A percentile compares a stretch with the other conserved stretches of the same genome.
Evolutionary conservation across 805 yeast species (phyloP).

Genomic region (Yarrowia bubula): DNA sequence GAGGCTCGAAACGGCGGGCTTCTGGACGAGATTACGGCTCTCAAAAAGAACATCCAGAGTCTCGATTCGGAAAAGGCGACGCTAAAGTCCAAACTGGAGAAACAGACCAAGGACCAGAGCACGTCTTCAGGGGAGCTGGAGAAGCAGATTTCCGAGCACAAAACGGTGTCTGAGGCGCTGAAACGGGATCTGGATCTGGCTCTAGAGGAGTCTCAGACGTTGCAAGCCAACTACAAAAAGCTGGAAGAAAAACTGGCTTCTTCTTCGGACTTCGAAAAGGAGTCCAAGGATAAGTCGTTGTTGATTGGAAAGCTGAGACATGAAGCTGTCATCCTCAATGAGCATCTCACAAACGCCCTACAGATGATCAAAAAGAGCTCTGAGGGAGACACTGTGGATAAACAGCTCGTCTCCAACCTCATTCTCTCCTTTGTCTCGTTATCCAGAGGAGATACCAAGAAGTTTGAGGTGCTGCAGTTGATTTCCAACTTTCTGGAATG

Average conservation of each 20-base stretch:
- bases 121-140: slow-evolving; percentile 10
- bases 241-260: slow-evolving; percentile 39
- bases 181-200: slow-evolving; percentile 30
- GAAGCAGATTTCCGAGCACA: background rate
- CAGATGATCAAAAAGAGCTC: slow-evolving; percentile 77
- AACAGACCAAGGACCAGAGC: background rate
- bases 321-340: slow-evolving; percentile 90
- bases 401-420: slow-evolving; percentile 83
- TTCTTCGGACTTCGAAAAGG: slow-evolving; percentile 48
- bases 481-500: slow-evolving; percentile 81
- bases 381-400: slow-evolving; percentile 75
- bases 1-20: slow-evolving; percentile 3
- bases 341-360: slow-evolving; percentile 91
- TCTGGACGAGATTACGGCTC: background rate
- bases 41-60: background rate
- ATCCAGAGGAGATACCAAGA: slow-evolving; percentile 91
- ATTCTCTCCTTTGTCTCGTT: slow-evolving; percentile 78
- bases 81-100: background rate
- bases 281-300: slow-evolving; percentile 66
- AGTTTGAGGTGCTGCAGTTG: slow-evolving; percentile 85
- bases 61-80: background rate
- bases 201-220: slow-evolving; percentile 33
- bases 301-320: slow-evolving; percentile 88
- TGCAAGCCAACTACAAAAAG: slow-evolving; percentile 35
- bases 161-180: slow-evolving; percentile 30